These are phyloP conservation scores for Dissoconium aciculare DNA, from an alignment of 2,329 filamentous ascomycete genomes.

Conservation along the genomic window DNA sequence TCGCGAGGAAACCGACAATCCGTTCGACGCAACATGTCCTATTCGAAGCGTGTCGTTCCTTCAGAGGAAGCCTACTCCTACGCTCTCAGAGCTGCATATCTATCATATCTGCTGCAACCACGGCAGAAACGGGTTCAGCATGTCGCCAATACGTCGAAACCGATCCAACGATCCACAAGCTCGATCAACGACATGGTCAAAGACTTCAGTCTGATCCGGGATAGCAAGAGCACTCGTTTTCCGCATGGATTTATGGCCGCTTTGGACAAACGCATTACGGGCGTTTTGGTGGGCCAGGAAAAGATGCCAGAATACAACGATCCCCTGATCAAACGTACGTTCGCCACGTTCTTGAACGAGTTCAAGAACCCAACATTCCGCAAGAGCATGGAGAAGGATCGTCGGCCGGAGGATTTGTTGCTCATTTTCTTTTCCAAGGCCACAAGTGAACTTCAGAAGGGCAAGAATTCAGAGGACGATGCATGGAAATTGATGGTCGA, in stretches of 20 bases:
- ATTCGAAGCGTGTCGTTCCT: constrained; percentile 24
- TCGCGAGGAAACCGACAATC: constrained; percentile 28
- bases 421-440: constrained; percentile 94
- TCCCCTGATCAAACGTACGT: constrained; percentile 78
- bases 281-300: constrained; percentile 68
- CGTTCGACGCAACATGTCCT: constrained; percentile 26
- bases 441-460: constrained; percentile 74
- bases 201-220: constrained; percentile 58
- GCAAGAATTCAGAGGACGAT: constrained; percentile 63
- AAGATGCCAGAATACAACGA: constrained; percentile 79
- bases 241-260: constrained; percentile 57
- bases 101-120: constrained; percentile 84
- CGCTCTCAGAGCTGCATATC: constrained; percentile 77
- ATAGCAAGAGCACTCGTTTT: constrained; percentile 55
- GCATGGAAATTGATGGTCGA: constrained; percentile 86
- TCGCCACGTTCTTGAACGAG: constrained; percentile 84
- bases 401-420: constrained; percentile 79
- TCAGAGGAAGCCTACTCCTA: constrained; percentile 78
- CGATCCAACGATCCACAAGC: constrained; percentile 53
- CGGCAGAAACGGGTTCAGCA: constrained; percentile 81
- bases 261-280: constrained; percentile 63
- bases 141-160: constrained; percentile 46
- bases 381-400: constrained; percentile 84
- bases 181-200: constrained; percentile 72
- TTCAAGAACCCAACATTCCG: constrained; percentile 81